Conservation (phyloP, 495 filamentous ascomycete species). For the Hyaloscypha hepaticicola region DNA sequence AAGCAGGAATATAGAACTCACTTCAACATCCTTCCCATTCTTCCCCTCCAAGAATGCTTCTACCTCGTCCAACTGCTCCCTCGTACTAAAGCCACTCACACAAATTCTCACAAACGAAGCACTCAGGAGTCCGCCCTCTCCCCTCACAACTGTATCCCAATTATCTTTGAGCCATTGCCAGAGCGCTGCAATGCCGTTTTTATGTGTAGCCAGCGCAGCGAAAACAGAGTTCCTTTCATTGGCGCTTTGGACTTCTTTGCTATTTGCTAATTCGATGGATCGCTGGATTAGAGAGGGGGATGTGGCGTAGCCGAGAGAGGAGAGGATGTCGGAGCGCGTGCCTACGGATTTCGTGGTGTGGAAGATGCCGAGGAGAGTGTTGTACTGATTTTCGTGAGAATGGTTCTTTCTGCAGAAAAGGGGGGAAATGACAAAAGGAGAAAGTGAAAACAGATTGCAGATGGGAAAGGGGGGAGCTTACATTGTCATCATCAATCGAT, state of each 20-base stretch:
- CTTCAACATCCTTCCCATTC: slow-evolving; percentile 57
- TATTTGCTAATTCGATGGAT: not conserved
- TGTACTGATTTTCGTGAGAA: too few relatives aligned
- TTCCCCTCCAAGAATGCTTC: slow-evolving; percentile 43
- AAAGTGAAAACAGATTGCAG: too few relatives aligned
- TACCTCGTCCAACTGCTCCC: not conserved
- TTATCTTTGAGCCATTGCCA: not conserved
- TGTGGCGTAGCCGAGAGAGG: not conserved
- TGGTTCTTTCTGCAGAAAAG: too few relatives aligned
- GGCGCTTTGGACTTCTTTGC: not conserved
- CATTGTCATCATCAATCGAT: not conserved
- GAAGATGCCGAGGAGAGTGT: not conserved
- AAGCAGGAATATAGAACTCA: too few relatives aligned
- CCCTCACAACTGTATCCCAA: not conserved
- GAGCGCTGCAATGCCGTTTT: not conserved
- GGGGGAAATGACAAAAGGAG: too few relatives aligned
- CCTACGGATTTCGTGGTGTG: not conserved
- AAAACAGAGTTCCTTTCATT: not conserved
- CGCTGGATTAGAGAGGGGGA: not conserved
- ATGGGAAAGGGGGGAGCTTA: not conserved
- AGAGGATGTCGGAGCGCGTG: not conserved
- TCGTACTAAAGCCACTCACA: not conserved
- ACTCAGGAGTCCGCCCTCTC: not conserved
- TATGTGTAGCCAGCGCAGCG: not conserved
- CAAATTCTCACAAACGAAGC: not conserved